Evolutionary conservation across 345 rosid genomes (phyloP).

Genomic region (Crucihimalaya himalaica): DNA sequence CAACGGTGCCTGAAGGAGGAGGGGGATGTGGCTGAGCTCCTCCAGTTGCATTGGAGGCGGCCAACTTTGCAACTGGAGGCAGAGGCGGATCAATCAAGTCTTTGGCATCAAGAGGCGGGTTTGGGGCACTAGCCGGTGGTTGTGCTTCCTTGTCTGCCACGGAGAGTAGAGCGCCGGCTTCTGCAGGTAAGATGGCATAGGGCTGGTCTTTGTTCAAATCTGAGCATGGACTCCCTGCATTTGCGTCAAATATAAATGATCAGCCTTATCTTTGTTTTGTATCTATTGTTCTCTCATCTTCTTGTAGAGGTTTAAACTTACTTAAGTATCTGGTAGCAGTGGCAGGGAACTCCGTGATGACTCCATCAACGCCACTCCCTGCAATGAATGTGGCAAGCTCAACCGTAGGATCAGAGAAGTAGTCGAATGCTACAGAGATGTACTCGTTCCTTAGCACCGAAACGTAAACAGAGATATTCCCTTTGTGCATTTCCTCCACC

Average conservation of each 20-base stretch:
- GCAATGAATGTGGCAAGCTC: conserved; percentile 65
- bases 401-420: conserved; percentile 63
- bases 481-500: conserved; percentile 56
- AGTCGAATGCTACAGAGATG: conserved; percentile 61
- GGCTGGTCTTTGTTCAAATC: conserved; percentile 35
- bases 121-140: conserved; percentile 48
- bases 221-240: conserved; percentile 70
- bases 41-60: conserved; percentile 8
- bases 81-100: conserved; percentile 83
- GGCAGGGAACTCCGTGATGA: conserved; percentile 73
- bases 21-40: conserved; percentile 24
- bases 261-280: background rate
- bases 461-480: conserved; percentile 67
- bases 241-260: conserved; percentile 36
- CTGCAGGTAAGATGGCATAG: conserved; percentile 52
- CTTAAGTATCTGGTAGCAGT: conserved; percentile 72
- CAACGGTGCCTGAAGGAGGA: conserved; percentile 36
- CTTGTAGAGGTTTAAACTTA: conserved; percentile 42
- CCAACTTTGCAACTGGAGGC: conserved; percentile 52
- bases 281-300: background rate
- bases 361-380: conserved; percentile 61
- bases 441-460: conserved; percentile 65
- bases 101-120: conserved; percentile 49
- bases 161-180: conserved; percentile 47
- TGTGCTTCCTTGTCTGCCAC: conserved; percentile 29